phyloP scores from a whole-genome alignment of 768 basidiomycete genomes.

The Mycena galericulata region DNA sequence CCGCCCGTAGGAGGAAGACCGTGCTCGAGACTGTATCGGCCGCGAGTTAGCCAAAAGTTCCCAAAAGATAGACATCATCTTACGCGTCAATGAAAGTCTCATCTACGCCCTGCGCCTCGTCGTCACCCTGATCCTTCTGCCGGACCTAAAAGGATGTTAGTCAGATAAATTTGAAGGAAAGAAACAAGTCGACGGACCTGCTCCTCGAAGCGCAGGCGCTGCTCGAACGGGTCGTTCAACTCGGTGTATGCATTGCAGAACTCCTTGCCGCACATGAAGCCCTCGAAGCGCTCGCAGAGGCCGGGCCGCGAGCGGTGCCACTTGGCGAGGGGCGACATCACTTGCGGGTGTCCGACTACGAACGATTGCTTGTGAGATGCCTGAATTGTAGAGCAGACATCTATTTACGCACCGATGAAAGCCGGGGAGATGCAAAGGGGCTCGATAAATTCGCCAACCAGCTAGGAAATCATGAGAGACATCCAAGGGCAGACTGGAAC shows the following conservation, averaged over 20 bases:
- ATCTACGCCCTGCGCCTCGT: conserved; percentile 97
- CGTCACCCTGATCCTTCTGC: conserved; percentile 98
- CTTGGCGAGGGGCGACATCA: conserved; percentile 99
- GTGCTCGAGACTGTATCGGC: conserved; percentile 83
- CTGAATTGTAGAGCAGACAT: neutral
- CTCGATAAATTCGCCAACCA: conserved; percentile 98
- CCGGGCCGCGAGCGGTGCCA: conserved; percentile 98
- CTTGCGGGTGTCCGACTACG: conserved; percentile 95
- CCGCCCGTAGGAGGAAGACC: conserved; percentile 98
- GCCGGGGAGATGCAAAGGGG: conserved; percentile 95
- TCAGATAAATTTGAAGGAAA: neutral
- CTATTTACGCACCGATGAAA: conserved; percentile 86
- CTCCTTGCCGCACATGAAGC: conserved; percentile 98
- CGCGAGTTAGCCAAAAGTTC: neutral
- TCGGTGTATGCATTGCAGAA: conserved; percentile 99
- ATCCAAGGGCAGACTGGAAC: neutral
- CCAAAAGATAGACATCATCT: conserved; percentile 51
- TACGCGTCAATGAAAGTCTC: conserved; percentile 97
- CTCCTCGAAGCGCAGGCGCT: conserved; percentile 95
- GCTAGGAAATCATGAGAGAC: conserved; percentile 55
- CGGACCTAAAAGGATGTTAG: conserved; percentile 58
- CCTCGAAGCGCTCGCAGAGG: conserved; percentile 98
- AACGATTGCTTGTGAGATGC: neutral
- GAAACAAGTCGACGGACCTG: conserved; percentile 60
- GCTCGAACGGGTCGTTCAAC: conserved; percentile 98